A percentile compares a stretch with the other conserved stretches of the same genome.
Conservation (phyloP, 1,284 basidiomycete genomes). For the Ceratobasidium sp. region DNA sequence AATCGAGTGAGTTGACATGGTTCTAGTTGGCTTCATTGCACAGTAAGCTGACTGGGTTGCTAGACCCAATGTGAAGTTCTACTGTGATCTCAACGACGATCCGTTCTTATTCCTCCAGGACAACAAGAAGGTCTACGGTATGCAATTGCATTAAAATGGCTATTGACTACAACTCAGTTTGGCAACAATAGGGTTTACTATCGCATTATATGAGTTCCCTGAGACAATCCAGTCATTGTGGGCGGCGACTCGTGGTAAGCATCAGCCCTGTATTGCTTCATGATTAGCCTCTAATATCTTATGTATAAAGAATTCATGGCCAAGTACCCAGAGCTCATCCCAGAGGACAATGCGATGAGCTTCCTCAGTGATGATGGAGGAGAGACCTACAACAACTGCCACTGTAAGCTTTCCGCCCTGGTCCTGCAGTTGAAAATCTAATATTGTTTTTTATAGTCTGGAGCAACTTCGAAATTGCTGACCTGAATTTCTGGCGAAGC, state of each 20-base stretch:
- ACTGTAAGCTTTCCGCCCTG: slow-evolving; percentile 69
- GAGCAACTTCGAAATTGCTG: slow-evolving; percentile 63
- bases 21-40: not conserved
- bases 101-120: slow-evolving; percentile 82
- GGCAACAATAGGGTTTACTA: slow-evolving; percentile 66
- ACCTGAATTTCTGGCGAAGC: slow-evolving; percentile 59
- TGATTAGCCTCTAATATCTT: not conserved
- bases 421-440: not conserved
- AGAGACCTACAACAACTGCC: slow-evolving; percentile 75
- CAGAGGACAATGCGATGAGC: slow-evolving; percentile 71
- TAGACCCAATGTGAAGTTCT: slow-evolving; percentile 75
- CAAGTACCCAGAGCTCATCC: slow-evolving; percentile 69
- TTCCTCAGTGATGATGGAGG: slow-evolving; percentile 76
- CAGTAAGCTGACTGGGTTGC: not conserved
- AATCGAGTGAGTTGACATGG: slow-evolving; percentile 61
- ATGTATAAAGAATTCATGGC: slow-evolving; percentile 68
- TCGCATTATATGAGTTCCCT: slow-evolving; percentile 79
- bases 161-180: not conserved
- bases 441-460: slow-evolving; percentile 52
- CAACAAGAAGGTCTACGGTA: slow-evolving; percentile 74
- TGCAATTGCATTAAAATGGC: not conserved
- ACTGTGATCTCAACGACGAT: slow-evolving; percentile 77
- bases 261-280: slow-evolving; percentile 10
- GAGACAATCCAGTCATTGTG: slow-evolving; percentile 81
- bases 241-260: slow-evolving; percentile 65